Evolutionary conservation across 2,329 filamentous ascomycete genomes (phyloP).

Genomic region (Chrysosporium queenslandicum): DNA sequence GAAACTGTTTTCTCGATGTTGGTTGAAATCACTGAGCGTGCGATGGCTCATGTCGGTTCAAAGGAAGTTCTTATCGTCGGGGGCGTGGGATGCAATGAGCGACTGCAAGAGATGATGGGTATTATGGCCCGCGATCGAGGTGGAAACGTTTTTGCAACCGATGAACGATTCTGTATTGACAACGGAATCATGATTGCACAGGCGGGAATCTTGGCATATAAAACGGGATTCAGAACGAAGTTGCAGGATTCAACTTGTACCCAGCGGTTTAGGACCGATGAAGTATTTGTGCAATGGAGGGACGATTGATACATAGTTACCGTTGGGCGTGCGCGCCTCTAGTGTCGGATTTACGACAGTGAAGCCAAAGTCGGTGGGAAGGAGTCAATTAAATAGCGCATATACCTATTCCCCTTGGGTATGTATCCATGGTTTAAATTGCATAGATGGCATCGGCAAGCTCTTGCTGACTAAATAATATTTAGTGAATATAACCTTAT

Average conservation of each 20-base stretch:
- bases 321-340: too few species aligned
- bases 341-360: too few species aligned
- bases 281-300: conserved; percentile 70
- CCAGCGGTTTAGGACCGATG: conserved; percentile 72
- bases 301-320: conserved; percentile 40
- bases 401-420: too few species aligned
- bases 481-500: too few species aligned
- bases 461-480: too few species aligned
- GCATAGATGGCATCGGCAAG: too few species aligned
- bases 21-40: conserved; percentile 94
- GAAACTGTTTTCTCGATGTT: conserved; percentile 96
- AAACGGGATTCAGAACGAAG: conserved; percentile 66
- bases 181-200: conserved; percentile 99
- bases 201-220: conserved; percentile 75
- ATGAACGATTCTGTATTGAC: conserved; percentile 96
- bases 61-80: conserved; percentile 92
- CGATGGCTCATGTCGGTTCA: conserved; percentile 94
- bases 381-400: too few species aligned
- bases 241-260: conserved; percentile 77
- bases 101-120: conserved; percentile 97
- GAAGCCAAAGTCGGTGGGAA: too few species aligned
- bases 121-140: conserved; percentile 82
- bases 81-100: conserved; percentile 88
- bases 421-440: too few species aligned
- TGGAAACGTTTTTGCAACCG: conserved; percentile 85